These are phyloP conservation scores for Xeromyces bisporus DNA, from an alignment of 495 filamentous ascomycete species.

Conservation along the genomic window DNA sequence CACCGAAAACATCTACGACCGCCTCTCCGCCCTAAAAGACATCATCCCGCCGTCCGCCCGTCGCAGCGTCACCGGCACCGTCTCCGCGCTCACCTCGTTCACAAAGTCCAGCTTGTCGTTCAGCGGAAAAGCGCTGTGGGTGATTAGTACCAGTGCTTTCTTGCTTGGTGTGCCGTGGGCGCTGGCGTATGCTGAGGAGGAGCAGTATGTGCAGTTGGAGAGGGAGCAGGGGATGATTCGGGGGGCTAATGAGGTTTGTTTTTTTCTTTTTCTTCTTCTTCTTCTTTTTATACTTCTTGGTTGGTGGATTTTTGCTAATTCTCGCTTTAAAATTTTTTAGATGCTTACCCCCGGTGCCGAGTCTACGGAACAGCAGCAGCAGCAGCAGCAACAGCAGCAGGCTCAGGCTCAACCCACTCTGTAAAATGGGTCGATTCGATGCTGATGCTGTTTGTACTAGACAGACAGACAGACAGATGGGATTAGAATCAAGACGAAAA, in stretches of 20 bases:
- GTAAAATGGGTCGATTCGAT: background rate
- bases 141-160: slow-evolving; percentile 72
- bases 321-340: no score
- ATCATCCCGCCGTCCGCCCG: slow-evolving; percentile 77
- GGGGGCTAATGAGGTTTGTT: slow-evolving; percentile 51
- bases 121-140: slow-evolving; percentile 70
- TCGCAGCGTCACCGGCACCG: slow-evolving; percentile 42
- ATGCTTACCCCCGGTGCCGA: slow-evolving; percentile 30
- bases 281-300: no score
- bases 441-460: no score
- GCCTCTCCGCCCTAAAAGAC: slow-evolving; percentile 72
- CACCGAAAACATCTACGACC: slow-evolving; percentile 56
- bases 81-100: slow-evolving; percentile 38
- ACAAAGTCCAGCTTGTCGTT: slow-evolving; percentile 46
- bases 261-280: slow-evolving; percentile 1
- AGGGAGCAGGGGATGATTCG: slow-evolving; percentile 91
- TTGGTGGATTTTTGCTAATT: no score
- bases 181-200: slow-evolving; percentile 84
- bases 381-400: no score
- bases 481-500: no score
- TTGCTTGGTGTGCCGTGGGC: slow-evolving; percentile 85
- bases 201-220: slow-evolving; percentile 92
- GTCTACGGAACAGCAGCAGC: slow-evolving; percentile 17
- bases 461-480: no score
- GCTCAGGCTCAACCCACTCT: background rate